Conservation (phyloP, 768 basidiomycete genomes). For the Sporobolomyces roseus region DNA sequence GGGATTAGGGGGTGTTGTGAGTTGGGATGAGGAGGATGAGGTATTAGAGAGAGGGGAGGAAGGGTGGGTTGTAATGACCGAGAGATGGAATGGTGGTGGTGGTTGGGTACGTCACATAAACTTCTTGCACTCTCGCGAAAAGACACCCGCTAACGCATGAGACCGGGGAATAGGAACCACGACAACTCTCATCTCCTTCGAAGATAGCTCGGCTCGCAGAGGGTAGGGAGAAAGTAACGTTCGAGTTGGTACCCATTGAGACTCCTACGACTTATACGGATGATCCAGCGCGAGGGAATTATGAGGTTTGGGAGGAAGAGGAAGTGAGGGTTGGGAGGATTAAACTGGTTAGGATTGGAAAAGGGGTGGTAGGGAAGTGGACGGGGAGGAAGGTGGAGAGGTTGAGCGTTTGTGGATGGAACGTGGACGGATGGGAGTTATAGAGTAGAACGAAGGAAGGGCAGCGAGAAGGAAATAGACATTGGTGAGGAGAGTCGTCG, state of each 20-base stretch:
- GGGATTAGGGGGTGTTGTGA: conserved; percentile 6
- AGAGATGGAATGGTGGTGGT: conserved; percentile 16
- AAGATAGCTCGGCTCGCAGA: neutral
- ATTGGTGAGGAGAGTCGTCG: too few relatives aligned
- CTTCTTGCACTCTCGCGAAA: neutral
- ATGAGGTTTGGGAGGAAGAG: conserved; percentile 11
- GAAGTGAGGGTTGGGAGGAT: conserved; percentile 27
- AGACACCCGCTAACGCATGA: neutral
- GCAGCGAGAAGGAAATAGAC: too few relatives aligned
- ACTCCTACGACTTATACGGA: conserved; percentile 23
- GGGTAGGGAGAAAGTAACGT: too few relatives aligned
- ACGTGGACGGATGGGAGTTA: conserved; percentile 27
- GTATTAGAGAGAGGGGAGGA: conserved; percentile 23
- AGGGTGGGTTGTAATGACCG: conserved; percentile 37
- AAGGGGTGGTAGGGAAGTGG: neutral
- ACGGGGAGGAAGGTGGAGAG: conserved; percentile 3
- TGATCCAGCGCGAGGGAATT: conserved; percentile 12
- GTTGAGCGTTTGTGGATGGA: conserved; percentile 26
- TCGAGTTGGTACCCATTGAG: conserved; percentile 29
- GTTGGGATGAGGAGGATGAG: conserved; percentile 23
- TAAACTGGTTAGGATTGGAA: conserved; percentile 31
- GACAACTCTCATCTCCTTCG: too few relatives aligned
- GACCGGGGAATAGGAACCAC: conserved; percentile 12
- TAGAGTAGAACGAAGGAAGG: too few relatives aligned
- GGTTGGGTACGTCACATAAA: conserved; percentile 28